Evolutionary conservation across 169 alveolate species (phyloP), one percentile per base, ranked within the genome.

Genomic region (Perkinsus olseni): DNA sequence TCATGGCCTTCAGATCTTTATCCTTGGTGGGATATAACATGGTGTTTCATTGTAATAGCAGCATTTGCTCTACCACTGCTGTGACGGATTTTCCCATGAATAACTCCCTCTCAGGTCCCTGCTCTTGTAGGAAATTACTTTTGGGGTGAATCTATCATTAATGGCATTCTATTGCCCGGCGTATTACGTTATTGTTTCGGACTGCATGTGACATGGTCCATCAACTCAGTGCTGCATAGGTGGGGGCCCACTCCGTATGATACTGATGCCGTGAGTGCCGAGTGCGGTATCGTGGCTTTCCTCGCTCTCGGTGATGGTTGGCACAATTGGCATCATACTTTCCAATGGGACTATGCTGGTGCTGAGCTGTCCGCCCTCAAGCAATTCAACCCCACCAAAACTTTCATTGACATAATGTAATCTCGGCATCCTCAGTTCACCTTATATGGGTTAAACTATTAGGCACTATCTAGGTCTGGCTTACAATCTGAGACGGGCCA

Each of bases 271-370:
- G 91, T 91, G 62, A 95, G 95, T 20, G 31, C 95, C 91, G 96
- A 95, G 95, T 74, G 92, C 93, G 45, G 82, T 50, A 95, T 96
- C 94, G 96, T 97, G 45, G 93, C 98, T 28, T 92, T 96, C 91
- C 96, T 96, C 50, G 97, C 98, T 48, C 93, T 96, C 62, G 98
- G 98, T 38, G 98, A 97, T 92, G 98, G 98, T 93, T 96, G 97
- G 96, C 98, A 97, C 95, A 96, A 96, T 94, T 97, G 97, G 97
- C 98, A 97, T 94, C 98, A 97, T 92, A 96, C 94, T 91, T 96
- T 95, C 93, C 98, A 97, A 1, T 96, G 95, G 92, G 97, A 97
- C 94, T 97, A 97, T 95, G 97, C 97, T 74, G 96, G 97, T 51
- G 93, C 97, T 90, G 97, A 97, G 91, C 96, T 95, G 31, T 95